Evolutionary conservation across 1,284 basidiomycete genomes (phyloP).

Genomic region (Sphagnurus paluster): DNA sequence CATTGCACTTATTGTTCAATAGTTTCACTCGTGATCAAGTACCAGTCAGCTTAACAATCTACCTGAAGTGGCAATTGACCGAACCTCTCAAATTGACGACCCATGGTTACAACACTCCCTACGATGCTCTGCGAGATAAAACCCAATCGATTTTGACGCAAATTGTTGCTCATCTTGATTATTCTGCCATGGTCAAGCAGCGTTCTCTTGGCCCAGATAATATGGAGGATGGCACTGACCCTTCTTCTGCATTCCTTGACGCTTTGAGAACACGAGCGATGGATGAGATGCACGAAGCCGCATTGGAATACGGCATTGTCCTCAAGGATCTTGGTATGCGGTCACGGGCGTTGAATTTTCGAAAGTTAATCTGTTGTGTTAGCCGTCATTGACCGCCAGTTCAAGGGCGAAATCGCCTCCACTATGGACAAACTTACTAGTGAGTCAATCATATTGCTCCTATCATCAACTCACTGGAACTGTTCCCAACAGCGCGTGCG

Average conservation of each 20-base stretch:
- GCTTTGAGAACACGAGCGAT: constrained; percentile 77
- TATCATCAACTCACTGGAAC: constrained; percentile 11
- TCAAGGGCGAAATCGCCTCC: constrained; percentile 78
- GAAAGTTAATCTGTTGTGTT: neutral
- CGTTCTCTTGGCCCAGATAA: constrained; percentile 73
- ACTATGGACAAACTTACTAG: constrained; percentile 83
- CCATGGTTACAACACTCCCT: constrained; percentile 80
- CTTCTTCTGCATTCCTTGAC: constrained; percentile 75
- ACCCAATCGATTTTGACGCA: constrained; percentile 82
- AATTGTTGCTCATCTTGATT: constrained; percentile 71
- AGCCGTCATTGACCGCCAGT: constrained; percentile 82
- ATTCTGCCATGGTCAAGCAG: constrained; percentile 60
- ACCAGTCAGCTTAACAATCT: constrained; percentile 78
- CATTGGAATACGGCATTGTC: constrained; percentile 77
- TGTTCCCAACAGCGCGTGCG: constrained; percentile 49
- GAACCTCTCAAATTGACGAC: constrained; percentile 78
- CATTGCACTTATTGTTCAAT: constrained; percentile 8
- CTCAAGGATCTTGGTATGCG: constrained; percentile 70
- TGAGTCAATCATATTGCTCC: constrained; percentile 17
- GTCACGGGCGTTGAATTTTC: neutral
- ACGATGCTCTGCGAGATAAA: constrained; percentile 79
- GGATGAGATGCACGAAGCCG: constrained; percentile 79
- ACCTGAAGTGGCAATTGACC: constrained; percentile 78
- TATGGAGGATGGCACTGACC: constrained; percentile 65
- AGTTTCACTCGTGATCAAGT: constrained; percentile 84